These are phyloP conservation scores for Breynia disticha DNA, from an alignment of 441 rosid species.

Conservation along the genomic window DNA sequence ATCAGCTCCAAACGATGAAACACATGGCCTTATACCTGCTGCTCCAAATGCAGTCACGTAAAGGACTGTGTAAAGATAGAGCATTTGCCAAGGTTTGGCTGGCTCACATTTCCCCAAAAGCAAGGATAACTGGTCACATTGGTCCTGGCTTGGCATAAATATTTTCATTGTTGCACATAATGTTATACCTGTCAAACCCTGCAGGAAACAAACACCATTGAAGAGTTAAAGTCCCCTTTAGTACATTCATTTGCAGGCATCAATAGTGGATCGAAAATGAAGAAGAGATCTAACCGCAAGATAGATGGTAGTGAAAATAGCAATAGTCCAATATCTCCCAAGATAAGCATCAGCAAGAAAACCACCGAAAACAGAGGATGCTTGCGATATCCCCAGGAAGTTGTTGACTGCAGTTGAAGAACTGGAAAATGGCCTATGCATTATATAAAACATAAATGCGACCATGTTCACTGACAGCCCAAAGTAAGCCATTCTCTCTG, in stretches of 20 bases:
- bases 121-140: conserved; percentile 53
- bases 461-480: conserved; percentile 96
- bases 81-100: conserved; percentile 85
- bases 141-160: conserved; percentile 54
- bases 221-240: background rate
- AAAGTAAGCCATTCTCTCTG: conserved; percentile 94
- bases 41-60: conserved; percentile 85
- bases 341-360: conserved; percentile 93
- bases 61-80: conserved; percentile 60
- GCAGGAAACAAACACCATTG: conserved; percentile 10
- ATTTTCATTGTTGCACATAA: conserved; percentile 52
- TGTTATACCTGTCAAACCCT: conserved; percentile 91
- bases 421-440: conserved; percentile 76
- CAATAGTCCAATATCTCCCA: conserved; percentile 90
- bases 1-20: conserved; percentile 94
- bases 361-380: conserved; percentile 85
- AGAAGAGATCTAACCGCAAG: conserved; percentile 42
- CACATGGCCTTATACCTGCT: conserved; percentile 91
- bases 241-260: background rate
- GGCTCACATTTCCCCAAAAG: conserved; percentile 65
- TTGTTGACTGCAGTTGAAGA: conserved; percentile 83
- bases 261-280: background rate
- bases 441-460: conserved; percentile 76
- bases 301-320: conserved; percentile 82
- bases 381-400: conserved; percentile 87